Base-by-base conservation (phyloP, 805 yeast genomes). In the Metschnikowia henanensis region DNA sequence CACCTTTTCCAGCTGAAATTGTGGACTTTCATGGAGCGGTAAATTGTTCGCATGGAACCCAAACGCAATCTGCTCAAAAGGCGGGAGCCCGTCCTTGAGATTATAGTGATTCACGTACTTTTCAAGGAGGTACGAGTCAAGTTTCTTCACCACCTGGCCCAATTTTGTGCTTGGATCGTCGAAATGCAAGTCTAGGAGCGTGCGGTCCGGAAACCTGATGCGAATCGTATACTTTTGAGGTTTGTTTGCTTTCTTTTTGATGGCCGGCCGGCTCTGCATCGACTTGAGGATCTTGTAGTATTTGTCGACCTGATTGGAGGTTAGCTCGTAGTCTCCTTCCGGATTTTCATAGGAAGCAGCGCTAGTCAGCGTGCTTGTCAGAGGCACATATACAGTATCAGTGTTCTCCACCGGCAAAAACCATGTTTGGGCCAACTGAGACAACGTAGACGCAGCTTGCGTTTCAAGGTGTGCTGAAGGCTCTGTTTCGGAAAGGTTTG, bases 251-350 rank as follows among this genome's bases (percentile, higher is more conserved):
- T 35, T 23, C 6, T 50, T 56, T 15, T 53, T 49, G 19, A 50
- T 45, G 28, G 44, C 42, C 18, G 47, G 53, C 30, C 52, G 32
- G 2, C 34, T 35, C 32, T 53, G 57, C 34, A 65, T 59, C n/a
- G 60, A 55, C 38, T 59, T 59, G 34, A 71, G 60, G 16, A 64
- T 46, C 37, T 64, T 61, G 37, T 65, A 70, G 50, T 71, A 71
- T 16, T 56, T 55, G 44, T 65, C 64, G 2, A 70, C 73, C 47
- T 71, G 75, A 15, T 58, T 41, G 5, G 65, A 52, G 1, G 73
- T 67, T 62, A 71, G 53, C 18, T 66, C 62, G 51, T 71, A 71
- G 48, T 71, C 75, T 29, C 61, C 66, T 15, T 69, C 74, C 3
- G 74, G 74, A 45, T 70, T 71, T 18, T 70, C 72, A 43, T 69